Percentiles rank a stretch among this genome's conserved stretches.
phyloP scores from a whole-genome alignment of 2,329 filamentous ascomycete species.

The Alternaria ethzedia region DNA sequence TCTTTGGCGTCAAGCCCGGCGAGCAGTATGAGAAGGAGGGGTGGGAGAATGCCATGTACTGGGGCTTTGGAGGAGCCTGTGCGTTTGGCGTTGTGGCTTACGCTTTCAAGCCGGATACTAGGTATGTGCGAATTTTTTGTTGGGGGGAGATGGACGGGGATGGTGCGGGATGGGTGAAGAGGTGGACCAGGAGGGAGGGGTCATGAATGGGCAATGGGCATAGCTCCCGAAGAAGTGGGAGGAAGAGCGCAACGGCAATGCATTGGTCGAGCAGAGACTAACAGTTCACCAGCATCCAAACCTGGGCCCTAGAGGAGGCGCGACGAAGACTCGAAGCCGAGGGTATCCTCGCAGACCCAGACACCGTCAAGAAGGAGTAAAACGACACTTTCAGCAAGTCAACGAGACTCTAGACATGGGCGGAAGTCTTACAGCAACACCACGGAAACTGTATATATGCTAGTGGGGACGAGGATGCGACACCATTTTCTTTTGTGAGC shows the following conservation, averaged over 20 bases:
- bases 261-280: constrained; percentile 11
- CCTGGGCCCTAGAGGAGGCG: constrained; percentile 97
- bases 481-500: constrained; percentile 12
- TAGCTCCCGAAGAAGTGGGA: no score
- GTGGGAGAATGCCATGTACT: constrained; percentile 88
- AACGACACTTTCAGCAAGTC: not conserved
- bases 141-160: not conserved
- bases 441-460: constrained; percentile 12
- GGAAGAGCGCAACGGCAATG: not conserved
- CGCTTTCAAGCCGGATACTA: constrained; percentile 97
- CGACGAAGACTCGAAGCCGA: constrained; percentile 93
- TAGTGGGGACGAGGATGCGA: not conserved
- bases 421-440: constrained; percentile 3
- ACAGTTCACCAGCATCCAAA: constrained; percentile 79
- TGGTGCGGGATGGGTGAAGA: not conserved
- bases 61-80: constrained; percentile 82
- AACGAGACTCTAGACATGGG: not conserved
- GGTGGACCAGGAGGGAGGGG: not conserved
- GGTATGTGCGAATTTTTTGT: constrained; percentile 68
- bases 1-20: constrained; percentile 91
- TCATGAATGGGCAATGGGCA: not conserved
- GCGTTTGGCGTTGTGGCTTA: constrained; percentile 78
- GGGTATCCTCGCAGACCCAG: constrained; percentile 85
- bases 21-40: constrained; percentile 96
- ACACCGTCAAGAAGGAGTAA: constrained; percentile 56